Evolutionary conservation across 768 basidiomycete genomes (phyloP), one percentile per base, ranked within the genome.

Genomic region (Naganishia onofrii): DNA sequence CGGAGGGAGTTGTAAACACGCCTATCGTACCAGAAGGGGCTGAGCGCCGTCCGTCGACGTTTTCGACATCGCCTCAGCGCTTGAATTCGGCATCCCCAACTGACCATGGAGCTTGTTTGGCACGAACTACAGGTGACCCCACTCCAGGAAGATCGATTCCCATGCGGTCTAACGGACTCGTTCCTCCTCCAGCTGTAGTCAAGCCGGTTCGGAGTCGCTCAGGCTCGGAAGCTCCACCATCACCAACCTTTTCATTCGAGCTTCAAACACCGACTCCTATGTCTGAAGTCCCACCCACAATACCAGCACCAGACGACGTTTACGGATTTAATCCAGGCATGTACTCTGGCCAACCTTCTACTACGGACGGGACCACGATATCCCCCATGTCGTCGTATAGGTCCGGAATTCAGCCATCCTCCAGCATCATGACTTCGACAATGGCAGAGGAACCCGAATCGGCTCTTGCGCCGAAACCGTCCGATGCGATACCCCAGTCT

Each of bases 121-220:
- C 36, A 38, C 23, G 2, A 10, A 5, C 23, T 3, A 6, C 60
- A 46, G 38, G 42, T 12, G 38, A 21, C 46, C 60, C 42, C 38
- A 63, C 38, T 63, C 60, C 42, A 17, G 46, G 26, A 2, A 38
- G 38, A 44, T 34, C 60, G 10, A 46, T 44, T n/a, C 53, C 53
- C 10, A 57, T 21, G 5, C 52, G 54, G 23, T 15, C 68, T 10
- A 55, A 68, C 23, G 69, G 69, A 17, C 58, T 70, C 4, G 69
- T 54, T 51, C 58, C 69, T 23, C 69, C 63, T 36, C 69, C 69
- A 4, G 26, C 60, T 2, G 34, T 63, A n/a, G 23, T 51, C 26
- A 44, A 34, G 42, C 21, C 19, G 26, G 60, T 26, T 44, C n/a
- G 60, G 28, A 15, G 15, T 4, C 15, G 17, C 34, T 32, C 60